A percentile compares a stretch with the other conserved stretches of the same genome.
Conservation (phyloP, 768 basidiomycete species). For the Lentinus brumalis region DNA sequence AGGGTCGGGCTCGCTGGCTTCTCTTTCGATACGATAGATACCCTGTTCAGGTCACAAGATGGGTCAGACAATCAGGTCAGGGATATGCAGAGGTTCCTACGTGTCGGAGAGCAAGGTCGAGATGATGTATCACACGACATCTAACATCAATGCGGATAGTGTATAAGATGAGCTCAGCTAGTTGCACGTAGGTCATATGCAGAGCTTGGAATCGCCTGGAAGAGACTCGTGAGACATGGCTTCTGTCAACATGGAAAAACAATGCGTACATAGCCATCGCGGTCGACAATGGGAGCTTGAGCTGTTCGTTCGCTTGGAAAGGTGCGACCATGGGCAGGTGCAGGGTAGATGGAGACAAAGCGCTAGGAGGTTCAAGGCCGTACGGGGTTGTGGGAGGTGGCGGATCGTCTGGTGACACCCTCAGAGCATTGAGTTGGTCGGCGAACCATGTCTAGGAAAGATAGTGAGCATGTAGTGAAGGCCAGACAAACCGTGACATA, state of each 20-base stretch:
- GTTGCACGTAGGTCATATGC: slow-evolving; percentile 86
- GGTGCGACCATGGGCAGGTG: slow-evolving; percentile 46
- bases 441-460: slow-evolving; percentile 79
- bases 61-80: not conserved
- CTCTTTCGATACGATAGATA: slow-evolving; percentile 78
- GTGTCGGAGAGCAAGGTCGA: slow-evolving; percentile 77
- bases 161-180: slow-evolving; percentile 83
- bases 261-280: slow-evolving; percentile 86
- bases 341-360: slow-evolving; percentile 44
- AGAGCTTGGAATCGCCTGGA: slow-evolving; percentile 88
- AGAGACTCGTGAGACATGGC: slow-evolving; percentile 4
- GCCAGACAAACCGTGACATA: slow-evolving; percentile 11
- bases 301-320: slow-evolving; percentile 43
- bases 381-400: slow-evolving; percentile 53
- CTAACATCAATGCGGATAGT: slow-evolving; percentile 88
- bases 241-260: slow-evolving; percentile 4
- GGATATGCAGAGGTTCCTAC: slow-evolving; percentile 5
- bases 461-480: not conserved
- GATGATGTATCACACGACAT: slow-evolving; percentile 78
- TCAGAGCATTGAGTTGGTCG: slow-evolving; percentile 66
- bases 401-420: slow-evolving; percentile 57
- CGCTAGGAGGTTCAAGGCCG: slow-evolving; percentile 52
- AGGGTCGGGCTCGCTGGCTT: slow-evolving; percentile 89
- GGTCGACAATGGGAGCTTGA: slow-evolving; percentile 75
- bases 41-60: slow-evolving; percentile 50